Percentiles rank a stretch among this genome's conserved stretches.
phyloP scores from a whole-genome alignment of 108 stramenopile genomes.

The Cyclotella choctawhatcheeana region DNA sequence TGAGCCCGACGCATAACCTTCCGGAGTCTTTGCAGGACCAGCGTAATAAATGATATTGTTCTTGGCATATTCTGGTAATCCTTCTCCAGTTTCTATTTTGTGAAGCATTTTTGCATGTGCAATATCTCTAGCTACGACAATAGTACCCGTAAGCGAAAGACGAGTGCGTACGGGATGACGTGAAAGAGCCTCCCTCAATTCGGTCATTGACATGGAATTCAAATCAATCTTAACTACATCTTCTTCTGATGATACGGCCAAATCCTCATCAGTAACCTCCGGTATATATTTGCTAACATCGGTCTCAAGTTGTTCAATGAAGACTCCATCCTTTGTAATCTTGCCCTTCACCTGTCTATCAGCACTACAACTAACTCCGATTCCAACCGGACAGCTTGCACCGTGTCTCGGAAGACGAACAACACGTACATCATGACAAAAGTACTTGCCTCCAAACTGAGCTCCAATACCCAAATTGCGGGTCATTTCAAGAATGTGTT shows the following conservation, averaged over 20 bases:
- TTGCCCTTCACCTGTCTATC: conserved; percentile 96
- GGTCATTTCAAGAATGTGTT: conserved; percentile 89
- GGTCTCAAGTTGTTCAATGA: conserved; percentile 91
- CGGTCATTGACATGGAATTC: conserved; percentile 87
- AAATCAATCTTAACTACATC: conserved; percentile 88
- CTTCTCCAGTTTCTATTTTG: conserved; percentile 90
- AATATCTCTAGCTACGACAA: conserved; percentile 97
- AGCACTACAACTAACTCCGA: conserved; percentile 96
- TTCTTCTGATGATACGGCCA: conserved; percentile 28
- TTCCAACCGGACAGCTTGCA: conserved; percentile 95
- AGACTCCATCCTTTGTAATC: conserved; percentile 95
- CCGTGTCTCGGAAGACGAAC: conserved; percentile 95
- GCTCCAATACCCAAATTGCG: conserved; percentile 95
- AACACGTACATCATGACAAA: conserved; percentile 96
- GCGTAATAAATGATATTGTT: conserved; percentile 97
- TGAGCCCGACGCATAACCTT: conserved; percentile 93
- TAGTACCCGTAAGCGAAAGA: conserved; percentile 89
- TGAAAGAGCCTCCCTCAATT: conserved; percentile 80
- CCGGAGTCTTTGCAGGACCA: conserved; percentile 96
- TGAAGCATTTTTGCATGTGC: conserved; percentile 96
- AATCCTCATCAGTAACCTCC: conserved; percentile 80
- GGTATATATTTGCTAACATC: conserved; percentile 94
- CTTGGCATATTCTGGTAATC: conserved; percentile 95
- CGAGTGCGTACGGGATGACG: conserved; percentile 89
- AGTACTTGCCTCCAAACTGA: conserved; percentile 98